phyloP scores from a whole-genome alignment of 2,329 filamentous ascomycete genomes.

The Aspergillus sp. region DNA sequence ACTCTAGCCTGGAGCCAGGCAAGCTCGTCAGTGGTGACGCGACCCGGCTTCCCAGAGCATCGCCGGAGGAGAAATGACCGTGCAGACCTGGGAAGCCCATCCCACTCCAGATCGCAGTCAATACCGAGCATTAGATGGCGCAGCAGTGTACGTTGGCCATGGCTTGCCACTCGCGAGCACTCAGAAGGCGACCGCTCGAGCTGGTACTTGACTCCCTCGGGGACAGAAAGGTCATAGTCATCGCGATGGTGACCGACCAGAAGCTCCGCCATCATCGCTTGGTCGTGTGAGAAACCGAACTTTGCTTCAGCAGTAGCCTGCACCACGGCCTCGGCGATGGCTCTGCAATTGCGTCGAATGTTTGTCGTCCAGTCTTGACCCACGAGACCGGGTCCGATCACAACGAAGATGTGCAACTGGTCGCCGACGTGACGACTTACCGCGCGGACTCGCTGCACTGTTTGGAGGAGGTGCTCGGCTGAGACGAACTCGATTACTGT shows the following conservation, averaged over 20 bases:
- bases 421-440: conserved; percentile 16
- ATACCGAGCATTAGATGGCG: conserved; percentile 15
- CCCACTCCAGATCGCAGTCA: conserved; percentile 16
- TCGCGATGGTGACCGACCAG: conserved; percentile 27
- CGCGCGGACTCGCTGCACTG: conserved; percentile 12
- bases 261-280: conserved; percentile 30
- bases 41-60: conserved; percentile 42
- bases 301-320: conserved; percentile 34
- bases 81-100: conserved; percentile 4
- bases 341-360: conserved; percentile 30
- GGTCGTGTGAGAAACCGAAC: conserved; percentile 33
- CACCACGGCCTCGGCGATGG: conserved; percentile 37
- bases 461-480: conserved; percentile 12
- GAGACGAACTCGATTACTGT: conserved; percentile 16
- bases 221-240: conserved; percentile 23
- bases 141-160: conserved; percentile 12
- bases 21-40: conserved; percentile 40
- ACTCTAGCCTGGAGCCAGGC: conserved; percentile 41
- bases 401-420: conserved; percentile 26
- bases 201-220: conserved; percentile 20
- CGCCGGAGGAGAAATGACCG: conserved; percentile 33
- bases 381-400: conserved; percentile 23
- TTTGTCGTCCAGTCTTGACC: conserved; percentile 26
- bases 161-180: conserved; percentile 24
- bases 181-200: conserved; percentile 28